Evolutionary conservation across 2,329 filamentous ascomycete species (phyloP).

Genomic region (Magnaporthiopsis incrustans): DNA sequence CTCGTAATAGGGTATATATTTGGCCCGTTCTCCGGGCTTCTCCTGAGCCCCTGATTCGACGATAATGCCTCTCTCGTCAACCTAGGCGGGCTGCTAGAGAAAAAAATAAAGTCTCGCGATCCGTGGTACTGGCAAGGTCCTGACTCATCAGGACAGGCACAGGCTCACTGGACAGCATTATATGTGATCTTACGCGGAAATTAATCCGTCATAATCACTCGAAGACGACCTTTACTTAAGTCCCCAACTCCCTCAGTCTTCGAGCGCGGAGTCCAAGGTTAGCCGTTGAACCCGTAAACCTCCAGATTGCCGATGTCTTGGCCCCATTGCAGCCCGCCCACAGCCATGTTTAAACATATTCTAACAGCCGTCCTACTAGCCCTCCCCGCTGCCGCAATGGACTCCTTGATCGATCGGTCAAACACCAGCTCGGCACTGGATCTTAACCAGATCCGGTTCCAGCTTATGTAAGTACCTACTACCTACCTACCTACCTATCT

Average conservation of each 20-base stretch:
- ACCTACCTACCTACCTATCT: slow-evolving; percentile 12
- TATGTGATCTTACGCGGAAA: background rate
- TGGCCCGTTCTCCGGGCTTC: background rate
- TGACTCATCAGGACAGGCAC: background rate
- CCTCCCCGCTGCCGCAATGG: slow-evolving; percentile 55
- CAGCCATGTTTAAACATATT: background rate
- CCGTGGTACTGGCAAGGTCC: background rate
- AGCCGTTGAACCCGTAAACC: background rate
- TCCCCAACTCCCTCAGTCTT: background rate
- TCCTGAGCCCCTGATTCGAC: background rate
- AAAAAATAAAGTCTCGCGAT: background rate
- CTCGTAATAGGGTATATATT: background rate
- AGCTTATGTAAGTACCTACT: slow-evolving; percentile 69
- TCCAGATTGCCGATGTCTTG: background rate
- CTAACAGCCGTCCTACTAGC: background rate
- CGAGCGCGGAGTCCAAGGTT: background rate
- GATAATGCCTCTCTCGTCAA: background rate
- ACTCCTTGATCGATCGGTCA: slow-evolving; percentile 79
- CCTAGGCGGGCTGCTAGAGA: background rate
- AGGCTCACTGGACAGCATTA: background rate
- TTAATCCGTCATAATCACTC: background rate
- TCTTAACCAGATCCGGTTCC: slow-evolving; percentile 84
- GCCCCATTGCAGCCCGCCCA: background rate
- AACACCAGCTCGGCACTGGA: slow-evolving; percentile 82
- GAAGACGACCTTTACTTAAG: background rate